Base-by-base conservation (phyloP, 1,284 basidiomycete species). In the Cryptococcus amylolentus region DNA sequence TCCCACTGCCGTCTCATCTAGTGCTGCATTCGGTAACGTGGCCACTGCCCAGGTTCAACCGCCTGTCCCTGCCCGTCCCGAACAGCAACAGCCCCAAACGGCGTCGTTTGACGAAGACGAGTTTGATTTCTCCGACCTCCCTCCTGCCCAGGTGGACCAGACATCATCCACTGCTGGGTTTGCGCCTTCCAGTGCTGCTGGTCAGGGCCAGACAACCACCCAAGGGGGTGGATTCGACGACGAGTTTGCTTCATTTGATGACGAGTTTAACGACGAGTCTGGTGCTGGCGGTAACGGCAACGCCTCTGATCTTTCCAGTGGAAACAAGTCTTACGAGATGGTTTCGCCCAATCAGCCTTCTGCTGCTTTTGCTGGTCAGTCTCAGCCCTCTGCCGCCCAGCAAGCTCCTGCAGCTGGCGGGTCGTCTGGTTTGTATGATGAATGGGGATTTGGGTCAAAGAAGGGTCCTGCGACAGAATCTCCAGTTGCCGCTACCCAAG, bases 51-150 rank as follows among this genome's bases (percentile, higher is more conserved):
- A 48, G 35, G 57, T 39, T 54, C 58, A 35, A 37, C 43, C 18
- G 23, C 44, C 16, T 42, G 20, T 42, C 8, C 28, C 23, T 14
- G 42, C 54, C 13, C 41, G 5, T 26, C 16, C 54, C n/a, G 35
- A 50, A 8, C 44, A 46, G 44, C 10, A n/a, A 18, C 16, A 44
- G 59, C 20, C 68, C 71, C 61, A 62, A 55, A 59, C 55, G 10
- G 62, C 69, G 4, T 60, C 58, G n/a, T 92, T 92, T 65, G 90
- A 92, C 38, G 89, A 91, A 66, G 89, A 91, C 69, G 87, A 88
- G 62, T 91, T 92, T 70, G 89, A 92, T 76, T 93, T 93, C 63
- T 80, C 78, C 1, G 80, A 83, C 46, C 80, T 83, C 4, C 78
- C 82, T 1, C 78, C 81, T 10, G 79, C 78, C 18, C 54, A 67